phyloP scores from a whole-genome alignment of 768 basidiomycete species.

The Clathrus columnatus region DNA sequence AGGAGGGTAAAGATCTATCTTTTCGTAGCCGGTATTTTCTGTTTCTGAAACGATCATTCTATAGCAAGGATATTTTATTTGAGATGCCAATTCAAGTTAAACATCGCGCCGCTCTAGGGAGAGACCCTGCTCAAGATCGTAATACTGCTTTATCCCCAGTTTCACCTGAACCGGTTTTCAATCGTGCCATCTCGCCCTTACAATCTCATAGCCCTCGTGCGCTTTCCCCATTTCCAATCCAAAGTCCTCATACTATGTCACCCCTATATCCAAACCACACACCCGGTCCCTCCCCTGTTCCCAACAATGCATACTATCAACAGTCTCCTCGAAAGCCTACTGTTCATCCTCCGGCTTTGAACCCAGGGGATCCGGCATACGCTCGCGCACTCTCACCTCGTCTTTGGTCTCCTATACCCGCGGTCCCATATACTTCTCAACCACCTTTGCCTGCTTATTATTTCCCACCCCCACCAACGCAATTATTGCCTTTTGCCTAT shows the following conservation, averaged over 20 bases:
- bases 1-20: slow-evolving; percentile 43
- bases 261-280: not conserved
- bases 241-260: not conserved
- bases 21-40: slow-evolving; percentile 2
- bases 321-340: not conserved
- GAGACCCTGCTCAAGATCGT: slow-evolving; percentile 19
- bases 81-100: slow-evolving; percentile 55
- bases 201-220: not conserved
- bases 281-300: not conserved
- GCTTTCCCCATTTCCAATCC: not conserved
- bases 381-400: slow-evolving; percentile 30
- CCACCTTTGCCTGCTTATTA: slow-evolving; percentile 22
- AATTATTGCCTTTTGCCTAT: slow-evolving; percentile 16
- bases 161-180: not conserved
- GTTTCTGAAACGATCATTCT: slow-evolving; percentile 9
- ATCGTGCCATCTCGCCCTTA: slow-evolving; percentile 8
- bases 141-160: slow-evolving; percentile 12
- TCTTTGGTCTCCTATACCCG: slow-evolving; percentile 25
- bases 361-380: not conserved
- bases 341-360: not conserved
- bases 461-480: slow-evolving; percentile 21
- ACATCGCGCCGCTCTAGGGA: slow-evolving; percentile 53
- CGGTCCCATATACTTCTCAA: slow-evolving; percentile 24
- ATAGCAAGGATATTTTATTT: slow-evolving; percentile 63
- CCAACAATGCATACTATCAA: not conserved